phyloP scores from a whole-genome alignment of 106 monocot species.

The Cymbidium sinense region DNA sequence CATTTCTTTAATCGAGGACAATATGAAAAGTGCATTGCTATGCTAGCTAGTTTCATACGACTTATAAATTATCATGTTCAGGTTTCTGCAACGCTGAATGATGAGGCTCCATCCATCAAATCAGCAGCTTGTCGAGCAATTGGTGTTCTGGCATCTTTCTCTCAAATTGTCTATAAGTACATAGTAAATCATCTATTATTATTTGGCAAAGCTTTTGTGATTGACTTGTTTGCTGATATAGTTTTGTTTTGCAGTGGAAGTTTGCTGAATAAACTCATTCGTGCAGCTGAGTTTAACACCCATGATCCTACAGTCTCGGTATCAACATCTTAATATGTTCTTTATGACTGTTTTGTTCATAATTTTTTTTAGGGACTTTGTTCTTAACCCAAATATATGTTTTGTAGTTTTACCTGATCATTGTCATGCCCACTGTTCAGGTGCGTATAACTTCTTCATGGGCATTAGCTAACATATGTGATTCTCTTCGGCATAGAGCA shows the following conservation, averaged over 20 bases:
- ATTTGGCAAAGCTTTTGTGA: background rate
- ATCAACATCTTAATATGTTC: constrained; percentile 10
- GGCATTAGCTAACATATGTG: constrained; percentile 98
- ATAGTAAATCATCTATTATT: background rate
- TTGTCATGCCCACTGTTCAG: constrained; percentile 23
- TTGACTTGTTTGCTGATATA: background rate
- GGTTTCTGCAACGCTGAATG: constrained; percentile 55
- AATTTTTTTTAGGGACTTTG: background rate
- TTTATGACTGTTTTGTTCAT: background rate
- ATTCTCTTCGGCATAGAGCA: constrained; percentile 68
- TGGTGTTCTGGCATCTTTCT: constrained; percentile 77
- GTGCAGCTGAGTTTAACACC: constrained; percentile 60
- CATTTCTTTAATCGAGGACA: background rate
- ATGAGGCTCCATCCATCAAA: constrained; percentile 56
- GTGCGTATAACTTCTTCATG: constrained; percentile 87
- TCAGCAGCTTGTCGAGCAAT: constrained; percentile 93
- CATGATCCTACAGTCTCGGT: constrained; percentile 60
- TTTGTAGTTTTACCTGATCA: background rate
- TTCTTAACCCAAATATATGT: background rate
- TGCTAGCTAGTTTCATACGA: background rate
- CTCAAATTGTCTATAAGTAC: constrained; percentile 54
- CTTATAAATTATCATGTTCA: constrained; percentile 17
- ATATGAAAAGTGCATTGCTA: background rate
- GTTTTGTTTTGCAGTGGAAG: constrained; percentile 37
- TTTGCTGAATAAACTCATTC: constrained; percentile 55